These are phyloP conservation scores for Carpinus viminea DNA, from an alignment of 306 rosid genomes.

Conservation along the genomic window DNA sequence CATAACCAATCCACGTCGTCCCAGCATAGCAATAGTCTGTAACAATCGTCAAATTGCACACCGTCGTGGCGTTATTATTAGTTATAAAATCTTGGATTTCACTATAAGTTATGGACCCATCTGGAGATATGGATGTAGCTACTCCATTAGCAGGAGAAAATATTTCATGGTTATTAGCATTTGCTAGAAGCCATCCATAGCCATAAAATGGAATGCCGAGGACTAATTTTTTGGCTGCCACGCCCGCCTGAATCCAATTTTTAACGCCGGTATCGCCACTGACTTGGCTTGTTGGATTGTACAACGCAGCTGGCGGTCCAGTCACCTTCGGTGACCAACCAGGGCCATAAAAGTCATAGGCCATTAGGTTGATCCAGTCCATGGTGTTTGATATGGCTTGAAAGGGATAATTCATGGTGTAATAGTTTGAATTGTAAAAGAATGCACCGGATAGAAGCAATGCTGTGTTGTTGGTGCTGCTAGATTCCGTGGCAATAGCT, in stretches of 20 bases:
- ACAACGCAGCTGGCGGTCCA: conserved; percentile 30
- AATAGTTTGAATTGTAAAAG: too few relatives aligned
- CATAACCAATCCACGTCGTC: conserved; percentile 49
- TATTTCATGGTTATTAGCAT: conserved; percentile 12
- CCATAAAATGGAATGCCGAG: conserved; percentile 42
- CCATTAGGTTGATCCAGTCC: conserved; percentile 43
- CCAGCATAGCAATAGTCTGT: conserved; percentile 14
- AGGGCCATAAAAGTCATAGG: conserved; percentile 40
- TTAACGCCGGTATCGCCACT: conserved; percentile 7
- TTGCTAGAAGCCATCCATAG: conserved; percentile 24
- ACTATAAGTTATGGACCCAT: not conserved
- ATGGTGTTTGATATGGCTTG: not conserved
- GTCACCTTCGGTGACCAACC: conserved; percentile 22
- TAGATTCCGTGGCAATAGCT: conserved; percentile 31
- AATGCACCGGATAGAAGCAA: not conserved
- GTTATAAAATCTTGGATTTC: not conserved
- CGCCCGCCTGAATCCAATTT: conserved; percentile 20
- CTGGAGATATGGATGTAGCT: conserved; percentile 7
- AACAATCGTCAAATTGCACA: too few relatives aligned
- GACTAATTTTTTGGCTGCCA: conserved; percentile 31
- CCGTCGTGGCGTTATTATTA: not conserved
- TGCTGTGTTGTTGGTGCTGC: not conserved
- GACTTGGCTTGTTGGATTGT: not conserved
- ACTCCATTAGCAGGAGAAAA: conserved; percentile 32
- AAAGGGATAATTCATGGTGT: too few relatives aligned